Evolutionary conservation across 1,284 basidiomycete species (phyloP).

Genomic region (Leccinum subfulvum): DNA sequence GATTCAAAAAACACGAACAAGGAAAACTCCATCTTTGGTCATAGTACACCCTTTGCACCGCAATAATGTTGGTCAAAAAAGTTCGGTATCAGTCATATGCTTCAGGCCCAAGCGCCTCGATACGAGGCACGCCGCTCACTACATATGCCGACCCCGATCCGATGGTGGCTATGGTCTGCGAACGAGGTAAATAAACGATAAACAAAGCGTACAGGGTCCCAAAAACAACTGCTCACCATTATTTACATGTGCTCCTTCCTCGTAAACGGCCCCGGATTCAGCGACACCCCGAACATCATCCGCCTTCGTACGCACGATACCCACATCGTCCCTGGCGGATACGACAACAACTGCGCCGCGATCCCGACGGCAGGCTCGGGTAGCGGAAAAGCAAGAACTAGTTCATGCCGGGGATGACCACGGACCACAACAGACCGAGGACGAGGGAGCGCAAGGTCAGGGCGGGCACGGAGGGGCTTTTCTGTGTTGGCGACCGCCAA

Average conservation of each 20-base stretch:
- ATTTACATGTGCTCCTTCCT: constrained; percentile 70
- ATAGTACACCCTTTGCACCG: constrained; percentile 35
- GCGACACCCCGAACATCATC: constrained; percentile 44
- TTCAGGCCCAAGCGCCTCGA: not conserved
- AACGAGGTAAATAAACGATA: not conserved
- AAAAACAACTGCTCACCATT: constrained; percentile 34
- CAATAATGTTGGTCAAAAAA: constrained; percentile 39
- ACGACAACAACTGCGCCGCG: constrained; percentile 51
- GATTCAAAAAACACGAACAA: constrained; percentile 18
- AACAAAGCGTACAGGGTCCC: not conserved
- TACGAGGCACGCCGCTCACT: constrained; percentile 11
- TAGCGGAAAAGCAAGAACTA: constrained; percentile 52
- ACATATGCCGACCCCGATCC: constrained; percentile 39
- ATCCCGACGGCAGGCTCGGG: constrained; percentile 46
- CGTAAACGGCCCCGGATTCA: constrained; percentile 75
- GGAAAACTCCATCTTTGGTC: constrained; percentile 30
- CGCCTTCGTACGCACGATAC: constrained; percentile 47
- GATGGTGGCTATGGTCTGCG: constrained; percentile 49
- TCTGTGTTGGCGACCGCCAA: constrained; percentile 76
- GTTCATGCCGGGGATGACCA: constrained; percentile 50
- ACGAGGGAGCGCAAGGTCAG: constrained; percentile 66
- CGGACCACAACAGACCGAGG: constrained; percentile 47
- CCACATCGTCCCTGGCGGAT: constrained; percentile 53
- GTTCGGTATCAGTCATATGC: constrained; percentile 28
- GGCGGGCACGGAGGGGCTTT: constrained; percentile 57